Percentiles rank a stretch among this genome's conserved stretches.
Evolutionary conservation across 73 alveolate genomes (phyloP).

Genomic region (Paramecium caudatum): DNA sequence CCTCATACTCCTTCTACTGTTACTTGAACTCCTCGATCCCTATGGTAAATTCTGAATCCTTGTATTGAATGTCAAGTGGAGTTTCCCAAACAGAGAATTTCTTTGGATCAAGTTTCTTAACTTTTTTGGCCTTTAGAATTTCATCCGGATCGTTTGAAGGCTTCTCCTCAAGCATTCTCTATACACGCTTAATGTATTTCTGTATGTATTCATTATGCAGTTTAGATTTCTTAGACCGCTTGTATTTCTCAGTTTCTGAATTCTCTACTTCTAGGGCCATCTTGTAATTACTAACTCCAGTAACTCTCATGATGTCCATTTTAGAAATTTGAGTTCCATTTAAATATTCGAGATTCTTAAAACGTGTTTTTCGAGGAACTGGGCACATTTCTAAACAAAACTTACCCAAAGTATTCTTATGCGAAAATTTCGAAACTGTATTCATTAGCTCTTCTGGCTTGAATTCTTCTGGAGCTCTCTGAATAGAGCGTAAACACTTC

Average conservation of each 20-base stretch:
- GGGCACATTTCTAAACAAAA: conserved; percentile 74
- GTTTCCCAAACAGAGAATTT: conserved; percentile 76
- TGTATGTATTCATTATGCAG: conserved; percentile 64
- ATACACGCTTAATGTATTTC: conserved; percentile 62
- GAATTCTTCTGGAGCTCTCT: conserved; percentile 72
- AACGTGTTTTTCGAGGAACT: conserved; percentile 74
- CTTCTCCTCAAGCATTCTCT: conserved; percentile 54
- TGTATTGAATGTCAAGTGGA: conserved; percentile 71
- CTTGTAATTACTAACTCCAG: conserved; percentile 72
- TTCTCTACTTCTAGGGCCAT: conserved; percentile 60
- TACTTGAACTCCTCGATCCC: conserved; percentile 70
- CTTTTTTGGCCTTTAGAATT: conserved; percentile 65
- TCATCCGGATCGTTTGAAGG: conserved; percentile 67
- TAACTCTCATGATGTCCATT: conserved; percentile 74
- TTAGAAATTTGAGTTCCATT: conserved; percentile 69
- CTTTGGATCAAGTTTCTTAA: conserved; percentile 63
- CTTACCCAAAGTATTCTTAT: conserved; percentile 75
- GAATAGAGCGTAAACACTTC: conserved; percentile 47
- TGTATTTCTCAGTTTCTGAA: conserved; percentile 46
- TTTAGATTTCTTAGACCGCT: conserved; percentile 46
- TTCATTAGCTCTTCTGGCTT: conserved; percentile 68
- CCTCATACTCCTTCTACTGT: conserved; percentile 66
- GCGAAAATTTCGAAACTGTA: conserved; percentile 71
- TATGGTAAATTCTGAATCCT: conserved; percentile 72
- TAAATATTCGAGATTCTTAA: conserved; percentile 69